Evolutionary conservation across 2,329 filamentous ascomycete species (phyloP), one percentile per base, ranked within the genome.

Genomic region (Xylaria sp.): DNA sequence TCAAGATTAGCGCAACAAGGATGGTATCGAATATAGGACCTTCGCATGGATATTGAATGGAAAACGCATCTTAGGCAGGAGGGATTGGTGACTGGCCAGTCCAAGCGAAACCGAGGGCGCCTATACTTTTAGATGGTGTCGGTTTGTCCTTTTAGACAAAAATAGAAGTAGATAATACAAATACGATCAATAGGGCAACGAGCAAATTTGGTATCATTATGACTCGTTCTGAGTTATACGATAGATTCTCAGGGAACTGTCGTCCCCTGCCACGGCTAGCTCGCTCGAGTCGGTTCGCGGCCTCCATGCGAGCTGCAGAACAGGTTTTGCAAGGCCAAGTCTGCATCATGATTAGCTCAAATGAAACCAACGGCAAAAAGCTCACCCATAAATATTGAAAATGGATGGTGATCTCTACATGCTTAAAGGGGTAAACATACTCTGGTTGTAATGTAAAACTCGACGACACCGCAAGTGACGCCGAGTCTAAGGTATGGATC

Each of bases 291-390:
- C 57, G 13, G 54, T 63, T 13, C 68, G 64, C 4, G 89, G 90
- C 64, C 87, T 83, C 90, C 90, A 93, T 7, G 87, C 81, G 35
- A 93, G 77, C 72, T 90, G 87, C 23, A 86, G 82, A 21, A 92
- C 83, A 1, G 88, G 77, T 71, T 85, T 90, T 23, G 88, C 87
- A 1, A 90, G 83, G 43, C 81, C 85, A 51, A 85, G 70, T 7
- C 83, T 85, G 62, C 4, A 43, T 47, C 6, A 27, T 37, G 11
- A 54, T 73, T 48, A 73, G 65, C 56, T 17, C n/a, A 38, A 3
- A 15, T 1, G 33, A 19, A 27, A 11, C 13, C 35, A 1, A 8
- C 4, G 27, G 23, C 15, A 15, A 15, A 43, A n/a, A 13, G 3
- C 15, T 31, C 2, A 47, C n/a, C 15, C 11, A 19, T 4, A 25